Percentiles rank a stretch among this genome's conserved stretches.
phyloP scores from a whole-genome alignment of 208 protist genomes.

The Wallacemonas collosoma region DNA sequence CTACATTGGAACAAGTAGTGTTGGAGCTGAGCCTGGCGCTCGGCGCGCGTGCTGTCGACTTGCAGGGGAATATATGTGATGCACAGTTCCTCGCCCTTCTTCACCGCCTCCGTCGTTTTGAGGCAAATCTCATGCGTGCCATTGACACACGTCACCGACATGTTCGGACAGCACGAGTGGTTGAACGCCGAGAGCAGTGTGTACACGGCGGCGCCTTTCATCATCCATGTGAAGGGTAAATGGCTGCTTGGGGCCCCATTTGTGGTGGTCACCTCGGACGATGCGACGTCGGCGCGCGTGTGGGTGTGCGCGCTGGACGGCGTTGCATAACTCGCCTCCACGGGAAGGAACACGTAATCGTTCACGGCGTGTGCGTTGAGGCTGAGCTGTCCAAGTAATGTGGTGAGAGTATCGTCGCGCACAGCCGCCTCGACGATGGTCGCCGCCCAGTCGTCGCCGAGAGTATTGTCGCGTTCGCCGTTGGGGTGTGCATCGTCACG shows the following conservation, averaged over 20 bases:
- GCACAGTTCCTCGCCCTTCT: conserved; percentile 55
- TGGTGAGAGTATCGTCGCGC: conserved; percentile 57
- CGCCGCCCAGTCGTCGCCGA: conserved; percentile 35
- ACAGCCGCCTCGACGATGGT: conserved; percentile 54
- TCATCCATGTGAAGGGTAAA: conserved; percentile 34
- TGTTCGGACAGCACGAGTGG: conserved; percentile 78
- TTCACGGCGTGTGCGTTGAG: conserved; percentile 83
- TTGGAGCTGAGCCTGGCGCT: conserved; percentile 46
- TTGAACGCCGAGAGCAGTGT: conserved; percentile 75
- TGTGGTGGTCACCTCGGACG: not conserved
- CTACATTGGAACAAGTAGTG: conserved; percentile 80
- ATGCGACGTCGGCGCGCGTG: no score
- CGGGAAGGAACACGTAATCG: conserved; percentile 28
- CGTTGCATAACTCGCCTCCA: not conserved
- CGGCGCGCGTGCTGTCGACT: conserved; percentile 25
- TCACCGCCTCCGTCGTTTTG: conserved; percentile 42
- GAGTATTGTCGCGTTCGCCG: not conserved
- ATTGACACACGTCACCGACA: conserved; percentile 35
- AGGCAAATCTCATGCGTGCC: conserved; percentile 73
- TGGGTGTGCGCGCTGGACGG: no score
- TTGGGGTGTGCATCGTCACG: no score
- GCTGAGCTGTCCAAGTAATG: conserved; percentile 64
- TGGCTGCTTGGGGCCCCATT: not conserved
- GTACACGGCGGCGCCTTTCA: conserved; percentile 82
- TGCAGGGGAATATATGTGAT: conserved; percentile 82